phyloP scores from a whole-genome alignment of 2,329 filamentous ascomycete genomes.

The Dryadomyces quercivorus region DNA sequence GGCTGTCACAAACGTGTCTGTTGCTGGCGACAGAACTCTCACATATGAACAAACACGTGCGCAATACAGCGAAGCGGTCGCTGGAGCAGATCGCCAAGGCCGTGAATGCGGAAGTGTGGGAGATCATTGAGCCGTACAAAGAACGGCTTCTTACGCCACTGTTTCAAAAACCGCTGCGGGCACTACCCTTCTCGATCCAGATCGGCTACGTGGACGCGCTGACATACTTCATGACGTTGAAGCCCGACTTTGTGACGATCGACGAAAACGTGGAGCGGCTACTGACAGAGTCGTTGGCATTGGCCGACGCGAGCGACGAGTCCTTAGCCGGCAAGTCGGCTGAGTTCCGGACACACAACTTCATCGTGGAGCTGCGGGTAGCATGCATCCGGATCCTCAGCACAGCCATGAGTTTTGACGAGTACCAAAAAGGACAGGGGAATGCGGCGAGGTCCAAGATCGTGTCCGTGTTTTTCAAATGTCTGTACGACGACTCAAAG shows the following conservation, averaged over 20 bases:
- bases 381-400: constrained; percentile 89
- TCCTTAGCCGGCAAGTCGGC: constrained; percentile 82
- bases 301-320: constrained; percentile 92
- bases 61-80: constrained; percentile 71
- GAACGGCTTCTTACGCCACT: constrained; percentile 83
- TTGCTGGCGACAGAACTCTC: constrained; percentile 80
- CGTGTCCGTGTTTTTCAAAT: constrained; percentile 96
- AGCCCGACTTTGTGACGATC: constrained; percentile 79
- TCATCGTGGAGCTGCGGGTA: constrained; percentile 82
- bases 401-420: constrained; percentile 84
- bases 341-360: constrained; percentile 90
- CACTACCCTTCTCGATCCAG: constrained; percentile 85
- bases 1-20: constrained; percentile 59
- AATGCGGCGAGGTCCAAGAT: constrained; percentile 59
- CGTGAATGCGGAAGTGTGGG: constrained; percentile 67
- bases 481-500: constrained; percentile 81
- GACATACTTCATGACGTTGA: constrained; percentile 84
- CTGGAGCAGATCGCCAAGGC: constrained; percentile 73
- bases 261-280: constrained; percentile 85
- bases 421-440: constrained; percentile 67
- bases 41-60: constrained; percentile 92
- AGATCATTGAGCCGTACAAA: constrained; percentile 80
- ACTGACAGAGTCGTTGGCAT: constrained; percentile 82
- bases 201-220: constrained; percentile 98
- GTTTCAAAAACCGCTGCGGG: constrained; percentile 86